A percentile compares a stretch with the other conserved stretches of the same genome.
Evolutionary conservation across 179 eudicot genomes (phyloP).

Genomic region (Heliamphora pulchella): DNA sequence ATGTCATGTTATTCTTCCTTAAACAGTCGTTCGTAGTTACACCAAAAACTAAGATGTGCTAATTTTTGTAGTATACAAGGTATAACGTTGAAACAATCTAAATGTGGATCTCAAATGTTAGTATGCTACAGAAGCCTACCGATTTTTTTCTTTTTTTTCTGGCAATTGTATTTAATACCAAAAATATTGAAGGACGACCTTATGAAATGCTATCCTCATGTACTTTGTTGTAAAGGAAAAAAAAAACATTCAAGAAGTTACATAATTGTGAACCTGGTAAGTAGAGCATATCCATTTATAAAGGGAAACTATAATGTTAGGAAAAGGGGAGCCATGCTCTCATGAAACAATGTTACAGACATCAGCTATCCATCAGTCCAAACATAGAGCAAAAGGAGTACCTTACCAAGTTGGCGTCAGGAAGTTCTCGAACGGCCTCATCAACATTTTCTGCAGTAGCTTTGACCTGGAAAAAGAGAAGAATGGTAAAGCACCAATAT

Average conservation of each 20-base stretch:
- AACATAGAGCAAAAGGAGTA: constrained; percentile 26
- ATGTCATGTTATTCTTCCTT: too few species aligned
- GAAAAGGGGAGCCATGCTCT: neutral
- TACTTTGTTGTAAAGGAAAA: too few species aligned
- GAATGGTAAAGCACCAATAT: neutral
- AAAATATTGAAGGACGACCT: too few species aligned
- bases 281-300: neutral
- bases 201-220: too few species aligned
- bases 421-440: constrained; percentile 91
- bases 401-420: constrained; percentile 93
- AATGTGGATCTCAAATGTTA: neutral
- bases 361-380: neutral
- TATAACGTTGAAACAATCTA: neutral
- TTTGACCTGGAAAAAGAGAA: constrained; percentile 47
- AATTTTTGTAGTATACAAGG: neutral
- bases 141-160: neutral
- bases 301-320: neutral
- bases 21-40: too few species aligned
- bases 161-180: neutral
- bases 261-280: neutral
- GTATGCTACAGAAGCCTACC: neutral
- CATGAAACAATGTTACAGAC: neutral
- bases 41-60: too few species aligned
- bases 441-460: constrained; percentile 84
- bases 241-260: too few species aligned